Conservation (phyloP, 2,329 filamentous ascomycete genomes). For the Ophiostoma perfectum region DNA sequence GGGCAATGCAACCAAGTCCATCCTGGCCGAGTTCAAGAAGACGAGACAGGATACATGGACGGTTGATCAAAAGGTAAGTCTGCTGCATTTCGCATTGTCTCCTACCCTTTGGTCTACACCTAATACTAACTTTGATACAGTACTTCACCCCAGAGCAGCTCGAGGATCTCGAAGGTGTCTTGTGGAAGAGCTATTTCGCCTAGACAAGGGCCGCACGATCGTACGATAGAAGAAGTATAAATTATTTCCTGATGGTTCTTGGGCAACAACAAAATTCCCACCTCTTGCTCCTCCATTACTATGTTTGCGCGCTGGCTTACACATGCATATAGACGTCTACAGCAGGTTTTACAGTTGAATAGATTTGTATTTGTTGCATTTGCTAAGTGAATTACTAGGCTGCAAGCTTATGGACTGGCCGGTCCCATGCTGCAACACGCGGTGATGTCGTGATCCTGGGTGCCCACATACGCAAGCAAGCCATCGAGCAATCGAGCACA, state of each 20-base stretch:
- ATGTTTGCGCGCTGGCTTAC: no score
- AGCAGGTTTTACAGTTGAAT: no score
- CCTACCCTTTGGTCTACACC: background rate
- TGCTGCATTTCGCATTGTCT: background rate
- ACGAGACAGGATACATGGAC: constrained; percentile 98
- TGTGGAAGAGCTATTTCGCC: constrained; percentile 99
- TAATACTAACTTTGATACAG: constrained; percentile 34
- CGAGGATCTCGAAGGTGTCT: constrained; percentile 88
- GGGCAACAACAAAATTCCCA: no score
- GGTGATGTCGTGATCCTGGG: background rate
- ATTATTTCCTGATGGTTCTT: no score
- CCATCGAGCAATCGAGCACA: background rate
- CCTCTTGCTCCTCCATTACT: no score
- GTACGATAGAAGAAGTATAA: no score
- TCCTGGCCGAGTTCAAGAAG: constrained; percentile 98
- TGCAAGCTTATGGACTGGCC: background rate
- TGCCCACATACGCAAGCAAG: background rate
- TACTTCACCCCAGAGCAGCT: constrained; percentile 88
- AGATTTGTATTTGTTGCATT: background rate
- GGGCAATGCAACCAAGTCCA: constrained; percentile 89
- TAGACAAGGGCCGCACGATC: constrained; percentile 34
- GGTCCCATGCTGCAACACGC: background rate
- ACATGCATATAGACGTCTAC: no score
- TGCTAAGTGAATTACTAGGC: background rate
- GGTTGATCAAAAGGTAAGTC: constrained; percentile 84